Conservation (phyloP, 2,329 filamentous ascomycete species). For the Pyrenophora tritici-repentis region DNA sequence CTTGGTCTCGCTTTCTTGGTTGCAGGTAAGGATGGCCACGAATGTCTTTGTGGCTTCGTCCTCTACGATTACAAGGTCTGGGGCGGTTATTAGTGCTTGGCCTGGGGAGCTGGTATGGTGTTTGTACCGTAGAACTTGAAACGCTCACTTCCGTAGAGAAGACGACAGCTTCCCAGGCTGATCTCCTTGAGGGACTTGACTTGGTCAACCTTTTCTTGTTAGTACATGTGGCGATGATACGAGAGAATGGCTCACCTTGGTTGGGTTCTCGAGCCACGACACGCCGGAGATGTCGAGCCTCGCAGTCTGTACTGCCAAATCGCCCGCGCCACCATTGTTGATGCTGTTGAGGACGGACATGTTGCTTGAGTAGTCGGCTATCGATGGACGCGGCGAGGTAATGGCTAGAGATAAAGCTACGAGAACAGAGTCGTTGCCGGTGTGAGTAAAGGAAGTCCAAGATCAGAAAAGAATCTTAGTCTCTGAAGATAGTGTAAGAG, state of each 20-base stretch:
- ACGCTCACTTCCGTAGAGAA: slow-evolving; percentile 35
- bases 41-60: slow-evolving; percentile 60
- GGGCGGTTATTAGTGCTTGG: neutral
- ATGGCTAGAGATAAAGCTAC: neutral
- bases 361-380: neutral
- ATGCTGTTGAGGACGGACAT: neutral
- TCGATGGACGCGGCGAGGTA: too few species aligned
- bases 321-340: neutral
- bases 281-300: neutral
- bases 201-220: slow-evolving; percentile 60
- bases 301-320: neutral
- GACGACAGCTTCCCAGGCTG: slow-evolving; percentile 30
- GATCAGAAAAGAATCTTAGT: too few species aligned
- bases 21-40: slow-evolving; percentile 93
- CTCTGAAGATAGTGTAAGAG: too few species aligned
- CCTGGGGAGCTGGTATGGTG: too few species aligned
- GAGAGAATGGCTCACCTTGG: slow-evolving; percentile 2
- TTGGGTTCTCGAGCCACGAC: slow-evolving; percentile 6
- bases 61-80: slow-evolving; percentile 26
- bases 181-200: slow-evolving; percentile 38
- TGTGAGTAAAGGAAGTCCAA: too few species aligned
- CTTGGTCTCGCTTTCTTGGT: slow-evolving; percentile 76
- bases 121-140: slow-evolving; percentile 30
- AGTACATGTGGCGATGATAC: slow-evolving; percentile 45
- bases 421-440: too few species aligned